Evolutionary conservation across 2,329 filamentous ascomycete genomes (phyloP).

Genomic region (Sporothrix variecibatus): DNA sequence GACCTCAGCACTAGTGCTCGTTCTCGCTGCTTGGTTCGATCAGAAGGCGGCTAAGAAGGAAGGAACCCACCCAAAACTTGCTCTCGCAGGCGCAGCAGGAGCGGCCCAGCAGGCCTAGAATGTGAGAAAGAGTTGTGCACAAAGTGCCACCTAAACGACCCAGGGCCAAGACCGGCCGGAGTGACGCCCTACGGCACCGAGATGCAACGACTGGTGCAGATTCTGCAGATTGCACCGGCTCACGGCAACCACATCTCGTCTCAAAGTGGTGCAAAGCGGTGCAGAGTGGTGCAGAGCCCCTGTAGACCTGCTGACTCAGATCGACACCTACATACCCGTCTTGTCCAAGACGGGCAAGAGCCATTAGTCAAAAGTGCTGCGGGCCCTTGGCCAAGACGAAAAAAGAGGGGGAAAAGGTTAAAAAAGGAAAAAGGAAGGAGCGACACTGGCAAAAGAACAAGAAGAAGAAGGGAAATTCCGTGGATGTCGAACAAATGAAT

Average conservation of each 20-base stretch:
- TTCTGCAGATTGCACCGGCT: not conserved
- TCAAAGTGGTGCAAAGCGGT: not conserved
- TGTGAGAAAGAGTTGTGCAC: not conserved
- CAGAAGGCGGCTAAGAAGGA: not conserved
- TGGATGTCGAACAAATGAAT: not conserved
- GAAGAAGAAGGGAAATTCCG: not conserved
- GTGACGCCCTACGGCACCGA: not conserved
- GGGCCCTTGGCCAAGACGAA: not conserved
- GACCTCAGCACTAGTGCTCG: slow-evolving; percentile 5
- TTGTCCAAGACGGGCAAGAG: not conserved
- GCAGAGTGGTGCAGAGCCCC: not conserved
- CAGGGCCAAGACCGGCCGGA: not conserved
- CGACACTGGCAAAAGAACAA: not conserved
- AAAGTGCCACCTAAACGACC: not conserved
- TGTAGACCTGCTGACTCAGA: not conserved
- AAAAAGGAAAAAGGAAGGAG: not conserved
- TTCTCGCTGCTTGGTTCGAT: not conserved
- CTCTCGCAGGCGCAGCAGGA: slow-evolving; percentile 14
- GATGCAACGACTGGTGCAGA: not conserved
- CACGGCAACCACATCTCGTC: not conserved
- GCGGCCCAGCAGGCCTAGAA: not conserved
- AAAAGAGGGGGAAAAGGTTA: not conserved
- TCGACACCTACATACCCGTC: not conserved
- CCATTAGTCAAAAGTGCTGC: not conserved
- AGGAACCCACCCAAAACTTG: slow-evolving; percentile 12